phyloP scores from a whole-genome alignment of 768 basidiomycete species.

The Butyriboletus loyo region DNA sequence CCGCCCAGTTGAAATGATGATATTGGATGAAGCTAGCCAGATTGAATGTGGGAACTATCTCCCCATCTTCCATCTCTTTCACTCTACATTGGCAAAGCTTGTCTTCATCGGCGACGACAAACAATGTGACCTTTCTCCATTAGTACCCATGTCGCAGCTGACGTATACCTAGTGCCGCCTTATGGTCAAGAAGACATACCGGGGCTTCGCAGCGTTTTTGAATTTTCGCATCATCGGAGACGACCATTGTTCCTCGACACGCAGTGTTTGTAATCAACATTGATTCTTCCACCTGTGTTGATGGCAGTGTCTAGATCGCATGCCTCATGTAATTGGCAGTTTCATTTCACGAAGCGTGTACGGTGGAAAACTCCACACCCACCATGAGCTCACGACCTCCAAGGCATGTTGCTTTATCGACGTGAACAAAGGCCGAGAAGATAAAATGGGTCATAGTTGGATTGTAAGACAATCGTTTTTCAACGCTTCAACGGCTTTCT shows the following conservation, averaged over 20 bases:
- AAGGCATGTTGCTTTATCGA: constrained; percentile 40
- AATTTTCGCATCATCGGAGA: constrained; percentile 54
- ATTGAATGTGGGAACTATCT: constrained; percentile 43
- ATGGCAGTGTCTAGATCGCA: constrained; percentile 54
- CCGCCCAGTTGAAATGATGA: constrained; percentile 36
- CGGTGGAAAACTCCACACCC: constrained; percentile 52
- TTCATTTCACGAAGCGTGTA: constrained; percentile 72
- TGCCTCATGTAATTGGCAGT: constrained; percentile 71
- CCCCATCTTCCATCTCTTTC: constrained; percentile 31
- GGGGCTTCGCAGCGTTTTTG: constrained; percentile 73
- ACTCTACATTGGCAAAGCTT: constrained; percentile 28
- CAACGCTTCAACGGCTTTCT: background rate
- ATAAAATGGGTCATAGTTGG: constrained; percentile 33
- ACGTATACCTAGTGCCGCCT: constrained; percentile 57
- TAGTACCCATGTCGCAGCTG: background rate
- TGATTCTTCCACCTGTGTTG: background rate
- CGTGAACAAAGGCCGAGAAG: constrained; percentile 32
- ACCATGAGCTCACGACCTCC: constrained; percentile 41
- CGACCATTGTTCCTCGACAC: constrained; percentile 56
- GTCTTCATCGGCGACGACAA: constrained; percentile 41
- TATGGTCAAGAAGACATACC: constrained; percentile 68
- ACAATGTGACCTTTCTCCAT: constrained; percentile 28
- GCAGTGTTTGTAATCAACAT: constrained; percentile 54
- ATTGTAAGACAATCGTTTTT: constrained; percentile 17
- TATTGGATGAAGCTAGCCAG: constrained; percentile 49